Percentiles rank a stretch among this genome's conserved stretches.
Conservation (phyloP, 352 stramenopile genomes). For the Phytophthora cryptogea region DNA sequence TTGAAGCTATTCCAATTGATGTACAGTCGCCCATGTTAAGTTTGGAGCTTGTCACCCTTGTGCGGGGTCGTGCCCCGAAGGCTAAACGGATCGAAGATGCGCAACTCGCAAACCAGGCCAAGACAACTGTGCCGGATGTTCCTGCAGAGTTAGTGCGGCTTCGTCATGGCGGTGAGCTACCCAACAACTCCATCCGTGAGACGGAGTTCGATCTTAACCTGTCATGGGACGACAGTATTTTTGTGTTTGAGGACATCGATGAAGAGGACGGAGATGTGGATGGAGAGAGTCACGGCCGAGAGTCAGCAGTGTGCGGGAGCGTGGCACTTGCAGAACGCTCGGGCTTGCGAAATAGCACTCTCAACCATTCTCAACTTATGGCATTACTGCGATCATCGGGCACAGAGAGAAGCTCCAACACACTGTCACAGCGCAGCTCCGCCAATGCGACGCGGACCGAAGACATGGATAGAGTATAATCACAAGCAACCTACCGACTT, state of each 20-base stretch:
- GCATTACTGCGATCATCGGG: conserved; percentile 53
- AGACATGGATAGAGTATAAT: conserved; percentile 76
- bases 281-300: conserved; percentile 26
- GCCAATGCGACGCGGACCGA: conserved; percentile 46
- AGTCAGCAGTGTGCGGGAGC: conserved; percentile 45
- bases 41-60: conserved; percentile 37
- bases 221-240: conserved; percentile 76
- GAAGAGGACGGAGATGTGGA: conserved; percentile 52
- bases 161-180: conserved; percentile 59
- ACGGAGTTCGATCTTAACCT: conserved; percentile 76
- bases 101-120: conserved; percentile 47
- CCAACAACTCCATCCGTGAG: conserved; percentile 83
- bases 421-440: conserved; percentile 26
- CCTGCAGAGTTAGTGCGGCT: conserved; percentile 66
- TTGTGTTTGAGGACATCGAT: conserved; percentile 72
- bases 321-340: conserved; percentile 33
- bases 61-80: conserved; percentile 52
- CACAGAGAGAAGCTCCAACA: conserved; percentile 23
- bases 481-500: conserved; percentile 20
- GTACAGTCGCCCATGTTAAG: conserved; percentile 52
- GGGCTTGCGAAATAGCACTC: conserved; percentile 45
- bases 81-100: conserved; percentile 67
- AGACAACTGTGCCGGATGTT: conserved; percentile 52
- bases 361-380: conserved; percentile 74
- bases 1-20: conserved; percentile 82